Conservation (phyloP, 2,329 filamentous ascomycete genomes). For the Verticillium isaacii region DNA sequence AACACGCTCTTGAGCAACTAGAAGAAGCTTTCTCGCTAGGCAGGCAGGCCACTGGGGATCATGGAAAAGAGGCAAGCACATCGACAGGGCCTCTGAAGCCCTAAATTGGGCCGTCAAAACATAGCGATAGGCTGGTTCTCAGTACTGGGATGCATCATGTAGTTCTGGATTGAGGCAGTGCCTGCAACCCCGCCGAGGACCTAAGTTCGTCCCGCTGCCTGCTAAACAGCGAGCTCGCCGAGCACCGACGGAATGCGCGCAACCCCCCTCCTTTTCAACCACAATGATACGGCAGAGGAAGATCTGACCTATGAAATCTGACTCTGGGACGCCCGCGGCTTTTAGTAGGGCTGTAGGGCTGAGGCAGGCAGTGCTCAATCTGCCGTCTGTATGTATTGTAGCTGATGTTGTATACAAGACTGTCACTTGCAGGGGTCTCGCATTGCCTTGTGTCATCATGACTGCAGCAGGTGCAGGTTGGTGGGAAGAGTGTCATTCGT, state of each 20-base stretch:
- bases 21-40: too few relatives aligned
- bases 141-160: neutral
- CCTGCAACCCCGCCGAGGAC: neutral
- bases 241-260: neutral
- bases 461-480: neutral
- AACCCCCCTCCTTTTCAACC: neutral
- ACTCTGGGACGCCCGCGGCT: neutral
- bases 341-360: neutral
- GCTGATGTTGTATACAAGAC: neutral
- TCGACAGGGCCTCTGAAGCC: too few relatives aligned
- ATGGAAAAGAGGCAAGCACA: too few relatives aligned
- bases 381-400: neutral
- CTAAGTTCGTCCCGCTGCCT: neutral
- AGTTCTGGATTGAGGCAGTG: neutral
- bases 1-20: too few relatives aligned
- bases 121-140: neutral
- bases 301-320: neutral
- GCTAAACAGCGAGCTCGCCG: neutral
- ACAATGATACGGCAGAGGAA: neutral
- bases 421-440: neutral
- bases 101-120: too few relatives aligned
- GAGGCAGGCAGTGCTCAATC: neutral
- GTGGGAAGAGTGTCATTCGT: slow-evolving; percentile 9
- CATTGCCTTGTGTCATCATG: neutral
- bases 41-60: too few relatives aligned